phyloP scores from a whole-genome alignment of 495 filamentous ascomycete genomes.

The Wilcoxina mikolae region DNA sequence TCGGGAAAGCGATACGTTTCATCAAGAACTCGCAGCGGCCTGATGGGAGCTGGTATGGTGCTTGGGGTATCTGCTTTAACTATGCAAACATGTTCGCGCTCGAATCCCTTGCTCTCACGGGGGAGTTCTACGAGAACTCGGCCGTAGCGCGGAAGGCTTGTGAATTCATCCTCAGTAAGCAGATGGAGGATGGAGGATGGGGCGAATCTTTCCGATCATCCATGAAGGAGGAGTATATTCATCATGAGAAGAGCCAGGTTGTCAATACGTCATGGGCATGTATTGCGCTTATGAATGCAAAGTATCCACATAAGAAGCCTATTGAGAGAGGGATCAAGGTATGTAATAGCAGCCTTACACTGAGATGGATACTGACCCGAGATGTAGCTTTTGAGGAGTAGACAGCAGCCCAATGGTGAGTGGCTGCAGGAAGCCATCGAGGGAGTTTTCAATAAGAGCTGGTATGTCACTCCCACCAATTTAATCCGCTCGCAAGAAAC shows the following conservation, averaged over 20 bases:
- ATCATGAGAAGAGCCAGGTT: conserved; percentile 58
- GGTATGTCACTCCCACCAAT: conserved; percentile 23
- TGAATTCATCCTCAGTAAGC: conserved; percentile 68
- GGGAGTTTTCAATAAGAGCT: conserved; percentile 97
- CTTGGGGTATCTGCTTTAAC: conserved; percentile 95
- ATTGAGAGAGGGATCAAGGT: conserved; percentile 61
- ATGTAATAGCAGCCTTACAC: background rate
- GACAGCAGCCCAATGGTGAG: conserved; percentile 77
- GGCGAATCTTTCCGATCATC: conserved; percentile 82
- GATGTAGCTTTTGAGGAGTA: conserved; percentile 61
- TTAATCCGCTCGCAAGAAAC: conserved; percentile 33
- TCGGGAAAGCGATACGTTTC: conserved; percentile 55
- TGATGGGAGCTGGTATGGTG: conserved; percentile 90
- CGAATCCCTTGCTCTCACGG: conserved; percentile 65
- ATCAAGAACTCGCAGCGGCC: conserved; percentile 65
- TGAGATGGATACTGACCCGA: background rate
- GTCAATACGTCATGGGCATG: conserved; percentile 87
- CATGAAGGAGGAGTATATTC: conserved; percentile 43
- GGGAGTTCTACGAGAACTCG: conserved; percentile 67
- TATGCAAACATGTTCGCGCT: conserved; percentile 94
- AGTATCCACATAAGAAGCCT: conserved; percentile 60
- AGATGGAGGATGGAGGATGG: conserved; percentile 85
- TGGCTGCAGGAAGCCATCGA: conserved; percentile 94
- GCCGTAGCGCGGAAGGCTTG: conserved; percentile 56
- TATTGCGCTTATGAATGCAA: conserved; percentile 69